Evolutionary conservation across 179 eudicot species (phyloP).

Genomic region (Spinacia oleracea): DNA sequence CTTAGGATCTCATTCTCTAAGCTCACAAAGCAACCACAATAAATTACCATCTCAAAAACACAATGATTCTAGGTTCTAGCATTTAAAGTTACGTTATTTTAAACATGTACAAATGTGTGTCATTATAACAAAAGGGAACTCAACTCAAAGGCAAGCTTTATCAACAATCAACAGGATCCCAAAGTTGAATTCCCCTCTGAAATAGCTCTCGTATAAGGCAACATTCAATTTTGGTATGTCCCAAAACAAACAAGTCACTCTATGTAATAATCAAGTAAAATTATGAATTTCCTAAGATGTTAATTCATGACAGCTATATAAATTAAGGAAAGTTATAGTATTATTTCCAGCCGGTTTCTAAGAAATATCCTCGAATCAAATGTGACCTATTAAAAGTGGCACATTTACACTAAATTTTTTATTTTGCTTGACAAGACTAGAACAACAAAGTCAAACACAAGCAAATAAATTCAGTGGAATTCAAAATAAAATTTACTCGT

Average conservation of each 20-base stretch:
- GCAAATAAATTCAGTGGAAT: neutral
- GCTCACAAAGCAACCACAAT: constrained; percentile 23
- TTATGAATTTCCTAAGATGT: neutral
- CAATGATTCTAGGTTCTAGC: neutral
- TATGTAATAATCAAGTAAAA: too few species aligned
- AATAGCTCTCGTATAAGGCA: too few species aligned
- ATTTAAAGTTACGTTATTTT: neutral
- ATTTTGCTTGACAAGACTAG: too few species aligned
- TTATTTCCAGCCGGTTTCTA: neutral
- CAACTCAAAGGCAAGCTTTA: neutral
- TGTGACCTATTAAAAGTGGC: neutral
- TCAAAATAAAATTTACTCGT: neutral
- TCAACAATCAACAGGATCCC: neutral
- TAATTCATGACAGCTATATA: too few species aligned
- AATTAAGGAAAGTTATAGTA: too few species aligned
- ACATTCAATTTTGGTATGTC: neutral
- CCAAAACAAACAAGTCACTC: too few species aligned
- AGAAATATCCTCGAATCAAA: neutral
- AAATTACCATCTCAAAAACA: neutral
- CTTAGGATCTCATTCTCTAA: constrained; percentile 79
- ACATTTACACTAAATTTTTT: neutral
- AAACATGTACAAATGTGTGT: neutral
- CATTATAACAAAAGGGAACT: neutral
- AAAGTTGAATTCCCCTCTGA: neutral
- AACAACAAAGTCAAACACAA: neutral